A percentile compares a stretch with the other conserved stretches of the same genome.
phyloP scores from a whole-genome alignment of 768 basidiomycete species.

The Trametes elegans region DNA sequence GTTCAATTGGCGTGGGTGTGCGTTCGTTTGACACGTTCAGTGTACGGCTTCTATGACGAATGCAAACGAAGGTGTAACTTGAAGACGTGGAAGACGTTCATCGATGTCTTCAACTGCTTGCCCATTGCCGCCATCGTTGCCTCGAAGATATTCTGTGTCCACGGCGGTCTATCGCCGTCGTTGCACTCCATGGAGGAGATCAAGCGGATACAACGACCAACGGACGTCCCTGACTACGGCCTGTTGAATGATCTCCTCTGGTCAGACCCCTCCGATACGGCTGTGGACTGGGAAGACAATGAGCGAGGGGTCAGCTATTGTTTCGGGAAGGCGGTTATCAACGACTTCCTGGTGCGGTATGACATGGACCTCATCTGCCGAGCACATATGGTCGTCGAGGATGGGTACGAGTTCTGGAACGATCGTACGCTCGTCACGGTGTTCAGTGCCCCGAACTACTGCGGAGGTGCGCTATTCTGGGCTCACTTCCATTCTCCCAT shows the following conservation, averaged over 20 bases:
- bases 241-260: conserved; percentile 95
- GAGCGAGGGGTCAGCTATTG: conserved; percentile 99
- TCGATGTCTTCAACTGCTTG: conserved; percentile 99
- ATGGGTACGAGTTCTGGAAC: conserved; percentile 99
- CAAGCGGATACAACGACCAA: conserved; percentile 94
- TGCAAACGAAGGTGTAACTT: conserved; percentile 99
- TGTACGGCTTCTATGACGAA: conserved; percentile 99
- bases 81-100: conserved; percentile 99
- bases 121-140: conserved; percentile 99
- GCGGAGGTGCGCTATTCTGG: conserved; percentile 70
- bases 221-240: conserved; percentile 98
- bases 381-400: conserved; percentile 99
- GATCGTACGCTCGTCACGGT: conserved; percentile 97
- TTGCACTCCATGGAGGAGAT: conserved; percentile 98
- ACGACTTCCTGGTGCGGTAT: conserved; percentile 90
- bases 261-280: conserved; percentile 98
- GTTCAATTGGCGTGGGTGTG: neutral
- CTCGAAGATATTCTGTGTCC: conserved; percentile 99
- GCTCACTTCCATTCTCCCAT: neutral
- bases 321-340: conserved; percentile 97
- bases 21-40: conserved; percentile 40
- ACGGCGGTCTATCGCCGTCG: conserved; percentile 91
- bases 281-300: conserved; percentile 99
- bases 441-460: conserved; percentile 97
- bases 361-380: conserved; percentile 99